Conservation (phyloP, 2,329 filamentous ascomycete genomes). For the Ophiognomonia clavigignenti-juglandacearum region DNA sequence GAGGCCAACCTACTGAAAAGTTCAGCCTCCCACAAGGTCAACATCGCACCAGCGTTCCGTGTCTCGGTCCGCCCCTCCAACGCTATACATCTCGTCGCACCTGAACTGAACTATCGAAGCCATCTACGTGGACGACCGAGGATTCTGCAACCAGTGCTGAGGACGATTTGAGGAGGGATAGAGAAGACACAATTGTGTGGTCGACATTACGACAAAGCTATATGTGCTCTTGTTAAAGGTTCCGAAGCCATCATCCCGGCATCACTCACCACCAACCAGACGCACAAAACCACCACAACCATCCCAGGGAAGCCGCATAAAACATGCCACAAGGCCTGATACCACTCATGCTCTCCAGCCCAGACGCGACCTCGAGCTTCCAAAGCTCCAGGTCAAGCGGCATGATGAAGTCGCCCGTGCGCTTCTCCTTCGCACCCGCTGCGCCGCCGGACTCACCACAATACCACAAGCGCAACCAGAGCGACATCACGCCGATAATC, state of each 20-base stretch:
- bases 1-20: no score
- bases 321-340: conserved; percentile 16
- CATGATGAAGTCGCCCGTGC: neutral
- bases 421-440: neutral
- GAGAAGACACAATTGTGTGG: no score
- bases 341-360: conserved; percentile 14
- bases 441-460: no score
- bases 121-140: neutral
- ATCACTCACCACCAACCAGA: no score
- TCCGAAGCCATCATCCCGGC: no score
- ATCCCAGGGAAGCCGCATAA: no score
- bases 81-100: neutral
- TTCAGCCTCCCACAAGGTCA: no score
- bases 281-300: no score
- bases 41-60: neutral
- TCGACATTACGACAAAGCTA: no score
- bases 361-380: conserved; percentile 16
- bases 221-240: no score
- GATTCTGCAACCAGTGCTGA: no score
- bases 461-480: conserved; percentile 13
- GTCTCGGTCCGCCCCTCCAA: neutral
- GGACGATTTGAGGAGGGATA: no score
- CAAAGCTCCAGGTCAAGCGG: conserved; percentile 33
- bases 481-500: conserved; percentile 17
- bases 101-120: neutral